phyloP scores from a whole-genome alignment of 345 rosid species.

The Brassica rapa region DNA sequence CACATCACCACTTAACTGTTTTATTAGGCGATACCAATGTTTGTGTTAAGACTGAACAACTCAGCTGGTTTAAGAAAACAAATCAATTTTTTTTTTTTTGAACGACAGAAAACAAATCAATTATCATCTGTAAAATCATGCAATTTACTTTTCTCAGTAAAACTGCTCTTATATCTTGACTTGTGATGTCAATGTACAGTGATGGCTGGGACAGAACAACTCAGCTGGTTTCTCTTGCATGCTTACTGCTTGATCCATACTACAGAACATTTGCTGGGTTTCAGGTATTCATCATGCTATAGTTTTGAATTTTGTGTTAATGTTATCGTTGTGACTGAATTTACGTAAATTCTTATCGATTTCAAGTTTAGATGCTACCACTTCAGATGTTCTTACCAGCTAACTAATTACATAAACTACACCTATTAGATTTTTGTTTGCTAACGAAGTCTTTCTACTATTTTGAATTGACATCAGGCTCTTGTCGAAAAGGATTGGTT shows the following conservation, averaged over 20 bases:
- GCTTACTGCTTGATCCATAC: slow-evolving; percentile 91
- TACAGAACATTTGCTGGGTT: slow-evolving; percentile 90
- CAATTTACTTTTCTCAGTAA: slow-evolving; percentile 12
- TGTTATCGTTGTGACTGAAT: slow-evolving; percentile 21
- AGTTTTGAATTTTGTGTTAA: slow-evolving; percentile 15
- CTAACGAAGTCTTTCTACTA: slow-evolving; percentile 17
- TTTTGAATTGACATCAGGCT: slow-evolving; percentile 54
- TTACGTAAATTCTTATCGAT: slow-evolving; percentile 6
- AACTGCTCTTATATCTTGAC: slow-evolving; percentile 6
- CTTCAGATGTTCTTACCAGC: slow-evolving; percentile 16
- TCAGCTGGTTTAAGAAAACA: slow-evolving; percentile 15
- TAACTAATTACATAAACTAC: slow-evolving; percentile 10
- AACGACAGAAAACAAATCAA: neutral
- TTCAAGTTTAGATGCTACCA: slow-evolving; percentile 23
- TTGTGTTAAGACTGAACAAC: slow-evolving; percentile 11
- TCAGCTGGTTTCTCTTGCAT: slow-evolving; percentile 91
- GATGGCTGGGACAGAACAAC: slow-evolving; percentile 99
- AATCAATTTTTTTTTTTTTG: neutral
- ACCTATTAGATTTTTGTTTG: slow-evolving; percentile 9
- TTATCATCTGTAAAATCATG: slow-evolving; percentile 8
- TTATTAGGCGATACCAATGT: slow-evolving; percentile 2
- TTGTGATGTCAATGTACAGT: slow-evolving; percentile 49
- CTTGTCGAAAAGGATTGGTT: slow-evolving; percentile 98
- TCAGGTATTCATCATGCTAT: slow-evolving; percentile 62
- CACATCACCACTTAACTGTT: slow-evolving; percentile 9